Percentiles rank a stretch among this genome's conserved stretches.
phyloP scores from a whole-genome alignment of 495 filamentous ascomycete species.

The Venustampulla echinocandica region DNA sequence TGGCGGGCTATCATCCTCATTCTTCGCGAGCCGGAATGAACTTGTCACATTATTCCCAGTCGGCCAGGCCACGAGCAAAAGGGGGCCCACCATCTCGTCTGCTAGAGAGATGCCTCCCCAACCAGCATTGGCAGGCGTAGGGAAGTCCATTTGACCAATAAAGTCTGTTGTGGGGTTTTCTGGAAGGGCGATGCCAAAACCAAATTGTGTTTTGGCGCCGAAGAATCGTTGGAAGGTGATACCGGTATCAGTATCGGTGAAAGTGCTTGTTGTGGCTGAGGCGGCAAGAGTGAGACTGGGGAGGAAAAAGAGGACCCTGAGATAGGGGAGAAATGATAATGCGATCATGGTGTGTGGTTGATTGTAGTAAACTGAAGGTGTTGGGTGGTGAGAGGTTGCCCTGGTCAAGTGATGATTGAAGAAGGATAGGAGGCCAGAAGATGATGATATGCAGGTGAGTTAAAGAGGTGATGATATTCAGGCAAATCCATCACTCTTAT shows the following conservation, averaged over 20 bases:
- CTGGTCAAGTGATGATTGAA: too few species aligned
- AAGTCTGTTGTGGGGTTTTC: conserved; percentile 13
- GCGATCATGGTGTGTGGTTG: too few species aligned
- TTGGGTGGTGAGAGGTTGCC: too few species aligned
- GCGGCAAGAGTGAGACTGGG: too few species aligned
- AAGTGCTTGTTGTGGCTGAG: conserved; percentile 12
- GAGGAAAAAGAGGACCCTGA: too few species aligned
- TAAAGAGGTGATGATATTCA: too few species aligned
- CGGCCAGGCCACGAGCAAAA: not conserved
- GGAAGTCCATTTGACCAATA: conserved; percentile 26
- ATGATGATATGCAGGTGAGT: too few species aligned
- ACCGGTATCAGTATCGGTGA: conserved; percentile 21
- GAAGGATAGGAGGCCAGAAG: too few species aligned
- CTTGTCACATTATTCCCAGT: not conserved
- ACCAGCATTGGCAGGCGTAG: not conserved
- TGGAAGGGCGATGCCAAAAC: conserved; percentile 25
- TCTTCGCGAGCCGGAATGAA: not conserved
- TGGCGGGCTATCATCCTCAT: not conserved
- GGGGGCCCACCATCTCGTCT: not conserved
- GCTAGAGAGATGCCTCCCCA: not conserved
- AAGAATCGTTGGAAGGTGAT: conserved; percentile 27
- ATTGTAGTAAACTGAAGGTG: too few species aligned
- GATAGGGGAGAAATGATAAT: too few species aligned
- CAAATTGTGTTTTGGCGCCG: conserved; percentile 18
- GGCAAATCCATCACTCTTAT: too few species aligned